Evolutionary conservation across 768 basidiomycete genomes (phyloP).

Genomic region (Lenzites betulinus): DNA sequence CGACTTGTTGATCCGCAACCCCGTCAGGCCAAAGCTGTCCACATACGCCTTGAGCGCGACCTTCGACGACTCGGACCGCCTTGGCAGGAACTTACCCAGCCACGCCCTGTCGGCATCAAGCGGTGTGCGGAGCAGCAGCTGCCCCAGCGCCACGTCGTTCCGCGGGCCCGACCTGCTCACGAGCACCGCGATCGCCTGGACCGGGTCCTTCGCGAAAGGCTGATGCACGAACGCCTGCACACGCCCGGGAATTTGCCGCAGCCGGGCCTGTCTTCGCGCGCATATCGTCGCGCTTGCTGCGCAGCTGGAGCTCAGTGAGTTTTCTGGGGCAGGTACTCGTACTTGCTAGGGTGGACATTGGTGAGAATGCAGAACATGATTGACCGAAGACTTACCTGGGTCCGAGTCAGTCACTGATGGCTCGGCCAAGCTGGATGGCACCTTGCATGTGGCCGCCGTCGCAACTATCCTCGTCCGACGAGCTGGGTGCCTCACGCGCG

Average conservation of each 20-base stretch:
- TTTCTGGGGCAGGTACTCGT: too few species aligned
- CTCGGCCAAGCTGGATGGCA: too few species aligned
- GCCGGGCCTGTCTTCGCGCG: slow-evolving; percentile 41
- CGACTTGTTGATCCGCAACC: slow-evolving; percentile 84
- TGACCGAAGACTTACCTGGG: too few species aligned
- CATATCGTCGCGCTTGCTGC: slow-evolving; percentile 67
- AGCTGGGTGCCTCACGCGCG: too few species aligned
- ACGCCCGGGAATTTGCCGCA: slow-evolving; percentile 42
- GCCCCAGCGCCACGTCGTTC: slow-evolving; percentile 74
- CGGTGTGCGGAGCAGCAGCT: slow-evolving; percentile 79
- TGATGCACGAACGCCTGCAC: slow-evolving; percentile 75
- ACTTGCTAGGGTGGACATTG: too few species aligned
- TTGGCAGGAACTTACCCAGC: slow-evolving; percentile 83
- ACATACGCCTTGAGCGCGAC: slow-evolving; percentile 80
- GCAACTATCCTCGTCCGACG: too few species aligned
- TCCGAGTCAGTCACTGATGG: too few species aligned
- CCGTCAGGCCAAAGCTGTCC: slow-evolving; percentile 84
- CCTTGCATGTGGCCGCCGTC: too few species aligned
- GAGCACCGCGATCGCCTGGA: slow-evolving; percentile 71
- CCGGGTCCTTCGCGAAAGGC: slow-evolving; percentile 82
- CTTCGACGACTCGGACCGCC: slow-evolving; percentile 71
- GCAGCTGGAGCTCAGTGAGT: slow-evolving; percentile 67
- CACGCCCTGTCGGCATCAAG: slow-evolving; percentile 79
- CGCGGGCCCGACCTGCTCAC: slow-evolving; percentile 58
- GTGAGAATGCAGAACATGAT: too few species aligned